Evolutionary conservation across 2,329 filamentous ascomycete genomes (phyloP).

Genomic region (Huntiella omanensis): DNA sequence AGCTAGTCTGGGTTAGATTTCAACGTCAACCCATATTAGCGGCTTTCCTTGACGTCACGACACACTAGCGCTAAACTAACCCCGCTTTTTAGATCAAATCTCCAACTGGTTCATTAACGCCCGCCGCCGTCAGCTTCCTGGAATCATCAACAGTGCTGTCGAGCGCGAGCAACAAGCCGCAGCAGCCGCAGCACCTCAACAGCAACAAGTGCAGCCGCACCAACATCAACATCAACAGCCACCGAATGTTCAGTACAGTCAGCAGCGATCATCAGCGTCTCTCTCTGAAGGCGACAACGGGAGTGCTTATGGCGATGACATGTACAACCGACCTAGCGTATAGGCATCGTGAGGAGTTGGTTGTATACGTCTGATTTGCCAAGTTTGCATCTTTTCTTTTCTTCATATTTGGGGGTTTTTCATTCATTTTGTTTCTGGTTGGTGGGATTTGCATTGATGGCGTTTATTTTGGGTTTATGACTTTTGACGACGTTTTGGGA

Average conservation of each 20-base stretch:
- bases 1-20: too few relatives aligned
- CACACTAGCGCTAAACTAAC: neutral
- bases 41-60: too few relatives aligned
- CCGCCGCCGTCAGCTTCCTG: conserved; percentile 43
- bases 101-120: conserved; percentile 73
- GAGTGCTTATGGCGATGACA: conserved; percentile 25
- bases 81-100: conserved; percentile 37
- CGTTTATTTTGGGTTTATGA: neutral
- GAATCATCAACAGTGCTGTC: conserved; percentile 35
- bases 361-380: neutral
- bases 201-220: too few relatives aligned
- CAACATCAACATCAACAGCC: conserved; percentile 14
- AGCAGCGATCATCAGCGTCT: conserved; percentile 17
- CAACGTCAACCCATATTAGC: too few relatives aligned
- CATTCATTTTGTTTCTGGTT: neutral
- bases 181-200: conserved; percentile 10
- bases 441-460: neutral
- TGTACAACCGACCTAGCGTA: conserved; percentile 28
- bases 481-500: neutral
- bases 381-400: conserved; percentile 4
- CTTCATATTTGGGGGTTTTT: conserved; percentile 1
- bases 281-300: conserved; percentile 30
- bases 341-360: conserved; percentile 13
- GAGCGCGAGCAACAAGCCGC: conserved; percentile 30
- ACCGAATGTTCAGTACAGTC: neutral